phyloP scores from a whole-genome alignment of 345 rosid species.

The Brassica carinata region DNA sequence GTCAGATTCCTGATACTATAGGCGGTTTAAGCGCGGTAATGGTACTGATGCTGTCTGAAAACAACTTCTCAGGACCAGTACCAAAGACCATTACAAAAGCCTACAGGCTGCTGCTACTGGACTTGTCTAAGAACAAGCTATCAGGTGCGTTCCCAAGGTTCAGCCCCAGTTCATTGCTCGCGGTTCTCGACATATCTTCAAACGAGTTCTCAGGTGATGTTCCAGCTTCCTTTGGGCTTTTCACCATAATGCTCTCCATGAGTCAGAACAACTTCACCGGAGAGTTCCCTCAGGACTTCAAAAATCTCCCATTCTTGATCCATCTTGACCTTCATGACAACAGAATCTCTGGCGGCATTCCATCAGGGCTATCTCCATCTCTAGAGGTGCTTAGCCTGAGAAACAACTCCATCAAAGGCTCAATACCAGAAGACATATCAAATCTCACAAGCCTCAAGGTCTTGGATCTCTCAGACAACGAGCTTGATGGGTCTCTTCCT shows the following conservation, averaged over 20 bases:
- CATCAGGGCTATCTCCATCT: slow-evolving; percentile 29
- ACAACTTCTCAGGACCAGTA: slow-evolving; percentile 42
- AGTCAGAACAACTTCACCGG: slow-evolving; percentile 36
- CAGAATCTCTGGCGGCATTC: slow-evolving; percentile 36
- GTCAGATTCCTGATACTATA: slow-evolving; percentile 45
- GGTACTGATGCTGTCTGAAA: slow-evolving; percentile 26
- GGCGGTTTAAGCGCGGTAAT: slow-evolving; percentile 15
- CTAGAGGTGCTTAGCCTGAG: slow-evolving; percentile 43
- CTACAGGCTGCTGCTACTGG: slow-evolving; percentile 17
- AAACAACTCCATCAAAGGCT: slow-evolving; percentile 39
- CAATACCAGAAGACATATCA: slow-evolving; percentile 39
- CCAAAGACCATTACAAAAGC: slow-evolving; percentile 37
- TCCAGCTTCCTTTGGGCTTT: slow-evolving; percentile 23
- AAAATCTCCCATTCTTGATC: slow-evolving; percentile 9
- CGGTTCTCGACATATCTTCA: slow-evolving; percentile 23
- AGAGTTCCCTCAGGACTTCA: slow-evolving; percentile 30
- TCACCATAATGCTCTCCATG: slow-evolving; percentile 12
- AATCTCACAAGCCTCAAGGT: slow-evolving; percentile 41
- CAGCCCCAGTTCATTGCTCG: background rate
- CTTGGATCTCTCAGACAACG: slow-evolving; percentile 45
- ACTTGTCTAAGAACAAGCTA: slow-evolving; percentile 42
- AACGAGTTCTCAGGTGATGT: slow-evolving; percentile 42
- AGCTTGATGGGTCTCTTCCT: slow-evolving; percentile 40
- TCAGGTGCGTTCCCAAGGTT: slow-evolving; percentile 45
- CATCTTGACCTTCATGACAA: slow-evolving; percentile 52